Percentiles rank a stretch among this genome's conserved stretches.
Conservation (phyloP, 2,329 filamentous ascomycete genomes). For the Leptographium radiaticola region DNA sequence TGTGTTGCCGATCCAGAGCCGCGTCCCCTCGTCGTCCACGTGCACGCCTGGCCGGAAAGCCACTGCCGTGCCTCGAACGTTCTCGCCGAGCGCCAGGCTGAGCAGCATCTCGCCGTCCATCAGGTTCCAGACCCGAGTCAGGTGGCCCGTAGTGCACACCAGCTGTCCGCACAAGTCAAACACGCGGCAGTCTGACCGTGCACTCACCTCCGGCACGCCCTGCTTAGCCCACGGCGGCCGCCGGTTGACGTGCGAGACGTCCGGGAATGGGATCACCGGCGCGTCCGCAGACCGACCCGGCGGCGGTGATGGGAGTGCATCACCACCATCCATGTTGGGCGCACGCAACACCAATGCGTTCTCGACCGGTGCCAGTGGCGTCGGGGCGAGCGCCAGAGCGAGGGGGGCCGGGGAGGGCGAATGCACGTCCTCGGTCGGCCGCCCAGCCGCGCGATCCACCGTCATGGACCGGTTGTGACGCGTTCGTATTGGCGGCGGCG, state of each 20-base stretch:
- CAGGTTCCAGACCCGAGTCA: constrained; percentile 82
- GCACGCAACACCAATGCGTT: not conserved
- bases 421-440: constrained; percentile 20
- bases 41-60: constrained; percentile 73
- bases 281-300: not conserved
- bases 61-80: constrained; percentile 66
- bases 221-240: constrained; percentile 64
- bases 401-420: not conserved
- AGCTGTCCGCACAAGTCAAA: constrained; percentile 82
- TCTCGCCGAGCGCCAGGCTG: constrained; percentile 74
- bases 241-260: constrained; percentile 72
- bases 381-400: not conserved
- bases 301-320: not conserved
- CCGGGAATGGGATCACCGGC: constrained; percentile 46
- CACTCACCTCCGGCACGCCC: constrained; percentile 62
- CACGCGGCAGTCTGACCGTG: constrained; percentile 74
- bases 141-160: constrained; percentile 73
- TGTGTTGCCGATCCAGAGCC: constrained; percentile 83
- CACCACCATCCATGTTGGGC: not conserved
- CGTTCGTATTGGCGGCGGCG: constrained; percentile 27
- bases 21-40: constrained; percentile 66
- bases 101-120: constrained; percentile 69
- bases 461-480: constrained; percentile 34
- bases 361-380: not conserved
- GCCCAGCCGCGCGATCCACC: constrained; percentile 30